A percentile compares a stretch with the other conserved stretches of the same genome.
Conservation (phyloP, 139 green algal species). For the Chlorella sorokiniana region DNA sequence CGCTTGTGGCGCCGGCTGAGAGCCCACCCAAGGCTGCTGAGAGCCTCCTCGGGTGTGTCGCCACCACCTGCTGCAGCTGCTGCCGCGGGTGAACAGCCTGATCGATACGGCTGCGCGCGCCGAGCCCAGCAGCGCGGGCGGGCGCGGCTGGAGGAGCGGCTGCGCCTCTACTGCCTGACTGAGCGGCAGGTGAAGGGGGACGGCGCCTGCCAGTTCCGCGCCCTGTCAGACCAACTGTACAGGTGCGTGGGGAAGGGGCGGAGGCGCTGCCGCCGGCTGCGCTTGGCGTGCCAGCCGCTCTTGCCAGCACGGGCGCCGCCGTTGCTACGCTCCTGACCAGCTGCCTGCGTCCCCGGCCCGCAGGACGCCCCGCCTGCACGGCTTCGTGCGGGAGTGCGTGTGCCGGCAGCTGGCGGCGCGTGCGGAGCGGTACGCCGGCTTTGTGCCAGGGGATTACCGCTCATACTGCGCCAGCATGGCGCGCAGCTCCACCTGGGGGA, state of each 20-base stretch:
- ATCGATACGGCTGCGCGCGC: not conserved
- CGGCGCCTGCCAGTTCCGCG: constrained; percentile 85
- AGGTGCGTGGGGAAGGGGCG: constrained; percentile 11
- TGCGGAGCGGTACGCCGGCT: constrained; percentile 57
- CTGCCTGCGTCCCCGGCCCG: not conserved
- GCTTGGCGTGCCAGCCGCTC: not conserved
- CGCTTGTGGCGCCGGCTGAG: no score
- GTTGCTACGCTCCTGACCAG: not conserved
- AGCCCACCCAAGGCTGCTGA: not conserved
- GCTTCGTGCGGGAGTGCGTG: constrained; percentile 59
- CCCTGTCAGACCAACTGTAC: constrained; percentile 85
- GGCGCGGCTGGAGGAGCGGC: constrained; percentile 46
- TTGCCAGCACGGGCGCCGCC: not conserved
- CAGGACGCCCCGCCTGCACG: constrained; percentile 54
- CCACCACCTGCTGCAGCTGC: not conserved
- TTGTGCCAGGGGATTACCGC: constrained; percentile 60
- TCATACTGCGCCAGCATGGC: constrained; percentile 60
- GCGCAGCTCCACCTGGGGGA: constrained; percentile 72
- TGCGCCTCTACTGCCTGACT: constrained; percentile 63
- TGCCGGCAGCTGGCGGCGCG: constrained; percentile 60
- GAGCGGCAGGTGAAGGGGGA: constrained; percentile 68
- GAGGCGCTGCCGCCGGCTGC: not conserved
- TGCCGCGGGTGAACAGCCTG: not conserved
- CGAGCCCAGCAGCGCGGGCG: not conserved
- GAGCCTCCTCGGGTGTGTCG: not conserved